Percentiles rank a stretch among this genome's conserved stretches.
phyloP scores from a whole-genome alignment of 495 filamentous ascomycete species.

The Aspergillus ellipticus region DNA sequence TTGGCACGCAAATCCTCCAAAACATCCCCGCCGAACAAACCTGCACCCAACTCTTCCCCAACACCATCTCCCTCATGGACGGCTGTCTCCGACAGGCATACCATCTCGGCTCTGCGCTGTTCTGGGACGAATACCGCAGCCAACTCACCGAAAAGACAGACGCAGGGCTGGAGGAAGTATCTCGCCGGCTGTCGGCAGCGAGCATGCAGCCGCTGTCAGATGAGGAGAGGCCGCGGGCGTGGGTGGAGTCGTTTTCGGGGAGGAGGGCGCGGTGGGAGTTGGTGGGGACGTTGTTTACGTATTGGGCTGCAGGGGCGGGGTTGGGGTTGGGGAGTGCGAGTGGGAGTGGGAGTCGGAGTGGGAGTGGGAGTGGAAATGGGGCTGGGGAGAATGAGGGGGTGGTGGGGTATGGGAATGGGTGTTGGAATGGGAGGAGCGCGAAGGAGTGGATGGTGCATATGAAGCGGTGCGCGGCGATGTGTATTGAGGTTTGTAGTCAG shows the following conservation, averaged over 20 bases:
- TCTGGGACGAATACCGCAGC: background rate
- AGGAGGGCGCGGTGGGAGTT: background rate
- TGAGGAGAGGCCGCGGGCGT: background rate
- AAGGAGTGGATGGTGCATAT: conserved; percentile 3
- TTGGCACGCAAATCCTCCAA: background rate
- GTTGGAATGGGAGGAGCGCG: background rate
- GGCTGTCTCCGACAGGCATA: background rate
- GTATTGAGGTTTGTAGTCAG: conserved; percentile 5
- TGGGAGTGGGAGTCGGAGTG: background rate
- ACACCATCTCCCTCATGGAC: background rate
- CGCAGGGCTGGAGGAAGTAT: background rate
- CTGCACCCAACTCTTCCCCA: background rate
- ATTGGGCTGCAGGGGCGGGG: conserved; percentile 1
- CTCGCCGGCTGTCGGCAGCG: no score
- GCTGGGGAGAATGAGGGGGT: background rate
- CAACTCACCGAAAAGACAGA: background rate
- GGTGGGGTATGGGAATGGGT: background rate
- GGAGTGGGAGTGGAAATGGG: background rate
- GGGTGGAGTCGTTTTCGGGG: conserved; percentile 2
- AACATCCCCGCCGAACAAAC: conserved; percentile 1
- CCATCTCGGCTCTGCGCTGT: background rate
- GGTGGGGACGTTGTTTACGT: background rate
- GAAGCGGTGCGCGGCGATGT: conserved; percentile 5
- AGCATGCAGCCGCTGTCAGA: background rate
- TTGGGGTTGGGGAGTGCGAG: background rate